phyloP scores from a whole-genome alignment of 768 basidiomycete genomes.

The Cyathus striatus region DNA sequence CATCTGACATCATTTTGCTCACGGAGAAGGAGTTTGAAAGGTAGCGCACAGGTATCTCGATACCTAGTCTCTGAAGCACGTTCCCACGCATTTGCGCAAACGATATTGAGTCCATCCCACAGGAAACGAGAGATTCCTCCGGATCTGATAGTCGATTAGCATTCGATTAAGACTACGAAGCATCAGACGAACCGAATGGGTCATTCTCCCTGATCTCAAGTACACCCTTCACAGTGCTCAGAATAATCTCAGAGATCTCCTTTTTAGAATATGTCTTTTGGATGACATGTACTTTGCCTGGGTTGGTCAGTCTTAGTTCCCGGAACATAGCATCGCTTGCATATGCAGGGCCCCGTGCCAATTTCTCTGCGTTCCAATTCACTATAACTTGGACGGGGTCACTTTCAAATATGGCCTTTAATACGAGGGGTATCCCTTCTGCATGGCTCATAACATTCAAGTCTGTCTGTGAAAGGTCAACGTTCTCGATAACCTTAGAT shows the following conservation, averaged over 20 bases:
- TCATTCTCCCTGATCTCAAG: constrained; percentile 21
- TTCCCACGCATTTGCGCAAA: too few relatives aligned
- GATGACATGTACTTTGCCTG: background rate
- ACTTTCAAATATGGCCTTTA: constrained; percentile 8
- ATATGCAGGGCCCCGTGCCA: constrained; percentile 6
- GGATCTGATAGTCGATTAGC: constrained; percentile 17
- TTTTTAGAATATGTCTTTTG: background rate
- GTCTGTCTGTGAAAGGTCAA: constrained; percentile 4
- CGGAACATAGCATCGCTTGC: background rate
- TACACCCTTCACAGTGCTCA: constrained; percentile 17
- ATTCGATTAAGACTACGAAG: constrained; percentile 19
- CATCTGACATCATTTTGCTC: constrained; percentile 26
- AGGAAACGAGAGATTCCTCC: too few relatives aligned
- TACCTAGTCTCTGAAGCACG: too few relatives aligned
- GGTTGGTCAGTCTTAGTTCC: background rate
- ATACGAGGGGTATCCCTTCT: constrained; percentile 16
- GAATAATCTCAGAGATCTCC: constrained; percentile 12
- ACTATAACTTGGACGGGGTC: constrained; percentile 16
- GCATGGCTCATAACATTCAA: constrained; percentile 8
- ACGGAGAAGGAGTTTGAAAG: constrained; percentile 24
- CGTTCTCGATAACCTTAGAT: constrained; percentile 10
- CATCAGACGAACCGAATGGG: constrained; percentile 20
- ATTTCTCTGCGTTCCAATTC: constrained; percentile 6
- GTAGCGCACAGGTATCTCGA: constrained; percentile 26
- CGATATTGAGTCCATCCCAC: too few relatives aligned